Evolutionary conservation across 2,329 filamentous ascomycete species (phyloP).

Genomic region (Claviceps spartinae): DNA sequence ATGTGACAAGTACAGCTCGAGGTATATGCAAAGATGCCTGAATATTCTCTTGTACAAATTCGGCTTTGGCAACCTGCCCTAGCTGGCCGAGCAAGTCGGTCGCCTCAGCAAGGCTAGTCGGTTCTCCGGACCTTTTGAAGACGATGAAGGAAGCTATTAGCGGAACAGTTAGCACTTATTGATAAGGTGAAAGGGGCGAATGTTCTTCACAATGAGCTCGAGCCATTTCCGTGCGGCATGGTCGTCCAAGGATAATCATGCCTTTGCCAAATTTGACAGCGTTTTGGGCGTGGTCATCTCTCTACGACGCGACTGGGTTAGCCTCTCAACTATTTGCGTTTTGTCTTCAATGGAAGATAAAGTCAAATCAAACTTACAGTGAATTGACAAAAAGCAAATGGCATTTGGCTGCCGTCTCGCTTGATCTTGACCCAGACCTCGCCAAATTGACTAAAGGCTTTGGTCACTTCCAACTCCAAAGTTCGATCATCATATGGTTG

Average conservation of each 20-base stretch:
- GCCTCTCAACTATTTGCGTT: background rate
- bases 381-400: conserved; percentile 51
- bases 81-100: conserved; percentile 26
- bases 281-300: conserved; percentile 31
- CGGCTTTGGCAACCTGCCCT: conserved; percentile 29
- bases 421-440: conserved; percentile 50
- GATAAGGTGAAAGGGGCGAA: conserved; percentile 1
- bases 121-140: conserved; percentile 20
- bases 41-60: conserved; percentile 20
- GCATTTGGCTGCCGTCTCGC: conserved; percentile 43
- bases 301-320: conserved; percentile 20
- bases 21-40: conserved; percentile 22
- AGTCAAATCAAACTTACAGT: conserved; percentile 31
- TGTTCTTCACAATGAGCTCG: conserved; percentile 45
- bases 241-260: conserved; percentile 37
- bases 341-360: too few relatives aligned
- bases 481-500: conserved; percentile 33
- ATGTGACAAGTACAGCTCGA: conserved; percentile 33
- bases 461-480: conserved; percentile 39
- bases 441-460: conserved; percentile 40
- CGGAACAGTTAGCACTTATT: conserved; percentile 10
- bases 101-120: conserved; percentile 31
- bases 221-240: conserved; percentile 46
- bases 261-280: conserved; percentile 36
- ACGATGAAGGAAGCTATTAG: conserved; percentile 36